phyloP scores from a whole-genome alignment of 345 rosid genomes.

The Carallia pectinifolia region DNA sequence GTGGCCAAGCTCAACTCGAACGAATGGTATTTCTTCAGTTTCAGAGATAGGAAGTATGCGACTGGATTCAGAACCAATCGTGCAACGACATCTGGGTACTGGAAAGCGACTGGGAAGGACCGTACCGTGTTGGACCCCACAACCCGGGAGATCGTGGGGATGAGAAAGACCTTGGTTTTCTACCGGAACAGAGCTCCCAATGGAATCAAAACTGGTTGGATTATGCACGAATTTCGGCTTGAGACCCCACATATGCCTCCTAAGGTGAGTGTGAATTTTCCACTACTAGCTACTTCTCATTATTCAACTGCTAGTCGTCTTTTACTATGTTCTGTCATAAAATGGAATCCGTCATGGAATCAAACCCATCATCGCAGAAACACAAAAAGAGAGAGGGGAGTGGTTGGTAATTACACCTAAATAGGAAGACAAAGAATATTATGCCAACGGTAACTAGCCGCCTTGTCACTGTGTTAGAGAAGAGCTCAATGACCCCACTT shows the following conservation, averaged over 20 bases:
- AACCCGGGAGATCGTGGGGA: constrained; percentile 69
- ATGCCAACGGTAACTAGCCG: too few relatives aligned
- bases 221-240: constrained; percentile 97
- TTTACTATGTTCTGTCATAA: too few relatives aligned
- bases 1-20: constrained; percentile 91
- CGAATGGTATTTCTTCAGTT: constrained; percentile 99
- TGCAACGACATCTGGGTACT: constrained; percentile 80
- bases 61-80: constrained; percentile 91
- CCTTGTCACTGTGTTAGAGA: too few relatives aligned
- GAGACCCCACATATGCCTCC: constrained; percentile 95
- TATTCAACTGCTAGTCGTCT: too few relatives aligned
- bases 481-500: too few relatives aligned
- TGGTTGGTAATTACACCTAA: background rate
- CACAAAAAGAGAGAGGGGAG: background rate
- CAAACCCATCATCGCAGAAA: background rate
- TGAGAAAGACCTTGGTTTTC: constrained; percentile 96
- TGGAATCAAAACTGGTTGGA: constrained; percentile 96
- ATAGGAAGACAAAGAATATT: background rate
- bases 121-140: constrained; percentile 70
- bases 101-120: constrained; percentile 99
- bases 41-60: constrained; percentile 86
- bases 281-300: too few relatives aligned
- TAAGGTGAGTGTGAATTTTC: constrained; percentile 45
- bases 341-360: too few relatives aligned
- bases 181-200: constrained; percentile 88